Conservation (phyloP, 192 early-diverging fungal species). For the Backusella tarrabulga region DNA sequence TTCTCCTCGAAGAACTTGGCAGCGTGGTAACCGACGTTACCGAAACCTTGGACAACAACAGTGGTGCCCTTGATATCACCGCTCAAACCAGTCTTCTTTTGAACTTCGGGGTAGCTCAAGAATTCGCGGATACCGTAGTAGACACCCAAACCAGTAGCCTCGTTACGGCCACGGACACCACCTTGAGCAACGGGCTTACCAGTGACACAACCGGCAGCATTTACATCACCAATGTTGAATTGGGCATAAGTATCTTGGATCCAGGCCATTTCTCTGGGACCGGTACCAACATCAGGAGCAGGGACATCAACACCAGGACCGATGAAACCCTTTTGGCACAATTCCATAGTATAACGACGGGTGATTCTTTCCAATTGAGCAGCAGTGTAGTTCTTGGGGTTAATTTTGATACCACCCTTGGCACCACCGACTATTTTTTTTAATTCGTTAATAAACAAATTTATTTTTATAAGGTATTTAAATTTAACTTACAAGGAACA, state of each 20-base stretch:
- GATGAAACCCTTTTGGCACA: slow-evolving; percentile 86
- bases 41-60: slow-evolving; percentile 82
- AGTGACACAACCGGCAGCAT: slow-evolving; percentile 80
- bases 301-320: slow-evolving; percentile 80
- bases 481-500: slow-evolving; percentile 68
- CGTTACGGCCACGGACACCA: slow-evolving; percentile 79
- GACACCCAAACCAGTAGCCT: slow-evolving; percentile 81
- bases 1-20: slow-evolving; percentile 80
- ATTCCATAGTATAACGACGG: slow-evolving; percentile 76
- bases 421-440: slow-evolving; percentile 52
- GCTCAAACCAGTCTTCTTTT: slow-evolving; percentile 61
- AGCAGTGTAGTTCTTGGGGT: slow-evolving; percentile 74
- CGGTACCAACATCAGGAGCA: slow-evolving; percentile 82
- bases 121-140: slow-evolving; percentile 83
- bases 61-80: slow-evolving; percentile 57
- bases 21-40: slow-evolving; percentile 84
- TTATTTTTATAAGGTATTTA: not conserved
- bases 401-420: slow-evolving; percentile 82
- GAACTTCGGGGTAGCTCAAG: slow-evolving; percentile 75
- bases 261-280: slow-evolving; percentile 83
- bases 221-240: slow-evolving; percentile 77
- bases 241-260: slow-evolving; percentile 85
- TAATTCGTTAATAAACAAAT: not conserved
- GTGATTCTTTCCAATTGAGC: slow-evolving; percentile 79
- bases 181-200: slow-evolving; percentile 79